phyloP scores from a whole-genome alignment of 1,284 basidiomycete genomes.

The Cutaneotrichosporon cyanovorans region DNA sequence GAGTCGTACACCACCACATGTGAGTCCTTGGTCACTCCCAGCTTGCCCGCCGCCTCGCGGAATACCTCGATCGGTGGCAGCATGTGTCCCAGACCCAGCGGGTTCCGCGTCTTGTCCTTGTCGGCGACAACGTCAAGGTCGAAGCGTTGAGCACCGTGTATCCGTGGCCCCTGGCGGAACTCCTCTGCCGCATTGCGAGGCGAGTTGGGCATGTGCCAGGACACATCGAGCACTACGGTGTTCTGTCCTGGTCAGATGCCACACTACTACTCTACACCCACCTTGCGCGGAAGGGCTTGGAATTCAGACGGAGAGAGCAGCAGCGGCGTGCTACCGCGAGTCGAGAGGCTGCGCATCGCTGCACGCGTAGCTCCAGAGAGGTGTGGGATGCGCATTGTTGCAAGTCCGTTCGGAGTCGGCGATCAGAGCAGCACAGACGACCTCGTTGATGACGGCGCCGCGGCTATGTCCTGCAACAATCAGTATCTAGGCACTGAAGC shows the following conservation, averaged over 20 bases:
- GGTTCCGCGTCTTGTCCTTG: constrained; percentile 50
- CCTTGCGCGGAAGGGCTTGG: constrained; percentile 19
- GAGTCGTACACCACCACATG: constrained; percentile 89
- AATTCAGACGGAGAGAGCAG: constrained; percentile 33
- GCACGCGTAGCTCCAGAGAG: not conserved
- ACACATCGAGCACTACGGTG: constrained; percentile 36
- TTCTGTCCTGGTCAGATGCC: constrained; percentile 2
- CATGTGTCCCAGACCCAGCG: constrained; percentile 82
- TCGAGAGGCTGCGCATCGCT: not conserved
- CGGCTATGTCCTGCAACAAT: not conserved
- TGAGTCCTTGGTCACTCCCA: constrained; percentile 66
- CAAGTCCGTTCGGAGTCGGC: not conserved
- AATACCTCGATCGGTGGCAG: constrained; percentile 72
- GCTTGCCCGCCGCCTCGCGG: constrained; percentile 62
- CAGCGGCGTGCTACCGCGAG: constrained; percentile 20
- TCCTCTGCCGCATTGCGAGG: constrained; percentile 37
- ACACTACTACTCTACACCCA: not conserved
- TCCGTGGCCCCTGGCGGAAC: constrained; percentile 48
- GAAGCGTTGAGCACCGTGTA: constrained; percentile 69
- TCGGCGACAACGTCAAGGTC: constrained; percentile 64
- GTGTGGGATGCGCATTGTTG: not conserved
- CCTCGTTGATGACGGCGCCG: not conserved
- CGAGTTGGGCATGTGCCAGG: constrained; percentile 47
- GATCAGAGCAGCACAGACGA: not conserved
- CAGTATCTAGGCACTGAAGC: not conserved